These are phyloP conservation scores for Telopea speciosissima DNA, from an alignment of 177 flowering plant genomes.

Conservation along the genomic window DNA sequence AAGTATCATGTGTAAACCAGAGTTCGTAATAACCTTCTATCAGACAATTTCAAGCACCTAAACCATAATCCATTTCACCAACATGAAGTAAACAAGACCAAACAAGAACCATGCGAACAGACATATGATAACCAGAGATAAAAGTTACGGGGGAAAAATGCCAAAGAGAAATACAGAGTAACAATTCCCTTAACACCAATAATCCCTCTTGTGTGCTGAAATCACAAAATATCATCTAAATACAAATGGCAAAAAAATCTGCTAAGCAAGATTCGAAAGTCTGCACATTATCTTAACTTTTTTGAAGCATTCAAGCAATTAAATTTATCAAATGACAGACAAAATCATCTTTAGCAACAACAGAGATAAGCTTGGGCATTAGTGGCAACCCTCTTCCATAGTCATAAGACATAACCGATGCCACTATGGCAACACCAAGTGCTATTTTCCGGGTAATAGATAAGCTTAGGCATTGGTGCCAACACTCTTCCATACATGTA, in stretches of 20 bases:
- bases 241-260: background rate
- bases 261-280: background rate
- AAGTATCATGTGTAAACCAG: background rate
- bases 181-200: too few relatives aligned
- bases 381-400: background rate
- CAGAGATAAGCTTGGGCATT: background rate
- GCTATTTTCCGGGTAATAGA: background rate
- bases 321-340: background rate
- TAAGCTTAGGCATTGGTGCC: background rate
- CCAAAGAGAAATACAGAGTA: too few relatives aligned
- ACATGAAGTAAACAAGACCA: too few relatives aligned
- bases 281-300: background rate
- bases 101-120: too few relatives aligned
- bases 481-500: background rate
- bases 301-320: background rate
- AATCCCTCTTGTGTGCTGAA: too few relatives aligned
- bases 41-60: background rate
- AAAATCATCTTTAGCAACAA: background rate
- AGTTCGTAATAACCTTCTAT: background rate
- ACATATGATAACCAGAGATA: too few relatives aligned
- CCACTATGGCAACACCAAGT: background rate
- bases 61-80: background rate
- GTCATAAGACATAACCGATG: background rate
- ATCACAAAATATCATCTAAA: background rate
- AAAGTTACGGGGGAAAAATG: too few relatives aligned